Base-by-base conservation (phyloP, 495 filamentous ascomycete species). In the Lasiosphaeriaceae sp. region DNA sequence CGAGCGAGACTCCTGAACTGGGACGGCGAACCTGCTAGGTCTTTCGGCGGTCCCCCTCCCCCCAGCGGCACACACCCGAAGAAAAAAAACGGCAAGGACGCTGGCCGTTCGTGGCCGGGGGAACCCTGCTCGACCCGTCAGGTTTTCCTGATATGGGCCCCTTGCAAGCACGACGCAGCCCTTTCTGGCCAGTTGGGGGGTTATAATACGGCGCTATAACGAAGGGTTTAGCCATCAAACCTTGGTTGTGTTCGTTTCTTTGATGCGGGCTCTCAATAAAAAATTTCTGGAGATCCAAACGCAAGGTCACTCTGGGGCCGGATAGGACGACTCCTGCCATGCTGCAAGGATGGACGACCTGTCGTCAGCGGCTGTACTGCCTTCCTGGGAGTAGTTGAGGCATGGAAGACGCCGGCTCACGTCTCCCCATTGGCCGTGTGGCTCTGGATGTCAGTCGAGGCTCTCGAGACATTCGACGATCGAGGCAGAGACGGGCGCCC, bases 141-240 rank as follows among this genome's bases (percentile, higher is more conserved):
- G 54, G 35, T 45, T 57, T 70, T 66, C 65, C 67, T 63, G 52
- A 64, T 57, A 50, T 45, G 63, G 60, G 50, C 29, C 62, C 60
- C 56, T 65, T 62, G 65, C 55, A 58, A 57, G 29, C 14, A 37
- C 41, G 47, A 50, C 50, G 48, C 63, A 61, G 48, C 59, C 52
- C 49, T 54, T 55, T 62, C 44, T 57, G 45, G 35, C 58, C 41
- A n/a, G 45, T 57, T 60, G 29, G 19, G 52, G 58, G 65, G 66
- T 34, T 68, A 66, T 68, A 68, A 62, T 44, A 57, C 12, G 31
- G 19, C 20, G 34, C 20, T 50, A 29, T 63, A 65, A 56, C 31
- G 47, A 37, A 58, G 34, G 57, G 54, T 57, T 66, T 66, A 65
- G 66, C 63, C 67, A 61, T 66, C 56, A 17, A 55, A 68, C 63